These are phyloP conservation scores for Sarcomyxa edulis DNA, from an alignment of 768 basidiomycete species.

Conservation along the genomic window DNA sequence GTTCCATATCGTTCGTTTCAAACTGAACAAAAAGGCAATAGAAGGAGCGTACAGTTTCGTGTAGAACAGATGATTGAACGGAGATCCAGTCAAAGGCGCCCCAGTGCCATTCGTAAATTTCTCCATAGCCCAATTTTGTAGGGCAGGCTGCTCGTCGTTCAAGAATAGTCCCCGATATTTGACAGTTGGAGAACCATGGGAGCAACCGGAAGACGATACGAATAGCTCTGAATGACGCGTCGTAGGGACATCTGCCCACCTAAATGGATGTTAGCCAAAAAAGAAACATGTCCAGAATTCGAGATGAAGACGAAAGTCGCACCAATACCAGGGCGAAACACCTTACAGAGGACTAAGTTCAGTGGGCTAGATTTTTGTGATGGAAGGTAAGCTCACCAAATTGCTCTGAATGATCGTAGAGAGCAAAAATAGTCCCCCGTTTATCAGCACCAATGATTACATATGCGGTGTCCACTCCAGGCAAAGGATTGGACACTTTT, in stretches of 20 bases:
- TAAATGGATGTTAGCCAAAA: too few relatives aligned
- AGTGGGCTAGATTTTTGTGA: too few relatives aligned
- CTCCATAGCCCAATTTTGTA: conserved; percentile 67
- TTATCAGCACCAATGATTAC: conserved; percentile 68
- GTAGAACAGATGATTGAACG: conserved; percentile 62
- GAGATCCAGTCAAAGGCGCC: conserved; percentile 38
- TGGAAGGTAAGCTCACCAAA: conserved; percentile 44
- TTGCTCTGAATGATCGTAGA: conserved; percentile 69
- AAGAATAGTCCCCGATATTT: conserved; percentile 71
- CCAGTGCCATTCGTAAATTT: conserved; percentile 65
- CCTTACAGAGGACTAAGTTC: conserved; percentile 25
- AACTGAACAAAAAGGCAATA: too few relatives aligned
- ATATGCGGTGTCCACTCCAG: conserved; percentile 55
- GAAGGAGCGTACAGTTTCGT: conserved; percentile 39
- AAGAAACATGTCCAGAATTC: not conserved
- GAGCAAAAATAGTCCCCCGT: conserved; percentile 59
- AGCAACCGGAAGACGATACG: conserved; percentile 37
- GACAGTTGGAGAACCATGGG: conserved; percentile 61
- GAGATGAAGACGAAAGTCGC: conserved; percentile 13
- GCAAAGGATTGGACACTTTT: conserved; percentile 49
- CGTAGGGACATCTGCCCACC: conserved; percentile 78
- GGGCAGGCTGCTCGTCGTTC: conserved; percentile 71
- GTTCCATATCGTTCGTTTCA: conserved; percentile 2
- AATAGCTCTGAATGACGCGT: conserved; percentile 44
- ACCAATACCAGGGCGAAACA: conserved; percentile 70